phyloP scores from a whole-genome alignment of 768 basidiomycete genomes.

The Xerocomellus dryophilus region DNA sequence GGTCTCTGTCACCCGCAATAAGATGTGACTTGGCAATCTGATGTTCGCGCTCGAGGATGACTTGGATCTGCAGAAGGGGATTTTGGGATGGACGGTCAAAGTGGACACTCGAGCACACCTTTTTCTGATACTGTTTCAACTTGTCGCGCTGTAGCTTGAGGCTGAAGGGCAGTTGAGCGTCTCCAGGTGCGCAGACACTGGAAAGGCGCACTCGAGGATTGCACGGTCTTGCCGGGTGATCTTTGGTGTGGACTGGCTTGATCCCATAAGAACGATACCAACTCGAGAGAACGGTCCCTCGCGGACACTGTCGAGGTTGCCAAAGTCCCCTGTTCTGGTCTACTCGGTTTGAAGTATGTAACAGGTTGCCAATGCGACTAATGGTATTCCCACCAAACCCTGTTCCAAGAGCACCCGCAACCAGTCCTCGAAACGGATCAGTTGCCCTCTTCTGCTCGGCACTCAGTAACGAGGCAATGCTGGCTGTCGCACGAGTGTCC shows the following conservation, averaged over 20 bases:
- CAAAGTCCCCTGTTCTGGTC: background rate
- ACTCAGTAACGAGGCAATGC: constrained; percentile 29
- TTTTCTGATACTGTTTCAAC: constrained; percentile 92
- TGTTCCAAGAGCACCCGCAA: background rate
- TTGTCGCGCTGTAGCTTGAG: constrained; percentile 96
- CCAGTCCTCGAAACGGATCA: constrained; percentile 14
- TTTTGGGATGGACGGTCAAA: background rate
- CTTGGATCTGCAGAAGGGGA: constrained; percentile 63
- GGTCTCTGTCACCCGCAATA: constrained; percentile 75
- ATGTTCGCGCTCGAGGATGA: constrained; percentile 80
- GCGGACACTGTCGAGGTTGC: background rate
- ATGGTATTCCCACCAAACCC: constrained; percentile 18
- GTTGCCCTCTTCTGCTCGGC: constrained; percentile 3
- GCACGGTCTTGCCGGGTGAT: constrained; percentile 93
- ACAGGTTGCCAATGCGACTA: background rate
- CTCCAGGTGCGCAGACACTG: constrained; percentile 14
- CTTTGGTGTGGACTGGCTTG: constrained; percentile 74
- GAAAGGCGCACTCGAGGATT: constrained; percentile 73
- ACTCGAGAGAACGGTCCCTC: background rate
- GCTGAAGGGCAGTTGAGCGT: constrained; percentile 42
- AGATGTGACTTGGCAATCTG: constrained; percentile 86
- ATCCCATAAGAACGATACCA: constrained; percentile 50
- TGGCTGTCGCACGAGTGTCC: constrained; percentile 20
- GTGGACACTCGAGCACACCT: constrained; percentile 45
- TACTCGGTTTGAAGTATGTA: background rate